A percentile compares a stretch with the other conserved stretches of the same genome.
These are phyloP conservation scores for Eucalyptus regnans DNA, from an alignment of 345 rosid genomes.

Conservation along the genomic window DNA sequence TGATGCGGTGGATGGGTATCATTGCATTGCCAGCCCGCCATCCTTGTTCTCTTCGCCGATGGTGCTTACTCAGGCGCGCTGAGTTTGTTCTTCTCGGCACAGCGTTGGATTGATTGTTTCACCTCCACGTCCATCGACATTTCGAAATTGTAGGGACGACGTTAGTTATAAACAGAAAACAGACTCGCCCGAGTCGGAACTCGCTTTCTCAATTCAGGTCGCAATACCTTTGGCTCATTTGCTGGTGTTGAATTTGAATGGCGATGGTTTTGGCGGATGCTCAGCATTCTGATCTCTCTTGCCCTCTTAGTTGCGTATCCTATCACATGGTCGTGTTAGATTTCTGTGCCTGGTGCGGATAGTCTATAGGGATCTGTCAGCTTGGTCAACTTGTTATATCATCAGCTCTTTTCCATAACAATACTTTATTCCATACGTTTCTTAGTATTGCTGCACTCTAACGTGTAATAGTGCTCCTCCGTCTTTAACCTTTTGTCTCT, in stretches of 20 bases:
- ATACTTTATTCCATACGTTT: background rate
- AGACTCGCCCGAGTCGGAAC: background rate
- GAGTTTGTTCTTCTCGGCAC: background rate
- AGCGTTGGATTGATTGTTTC: background rate
- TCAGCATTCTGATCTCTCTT: background rate
- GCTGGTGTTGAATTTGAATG: background rate
- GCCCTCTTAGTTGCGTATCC: background rate
- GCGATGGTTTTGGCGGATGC: background rate
- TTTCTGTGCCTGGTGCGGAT: background rate
- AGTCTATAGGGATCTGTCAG: background rate
- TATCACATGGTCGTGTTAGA: background rate
- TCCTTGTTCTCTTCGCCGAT: background rate
- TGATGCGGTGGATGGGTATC: background rate
- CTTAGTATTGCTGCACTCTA: background rate
- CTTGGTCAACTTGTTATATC: background rate
- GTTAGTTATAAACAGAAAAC: background rate
- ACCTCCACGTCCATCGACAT: background rate
- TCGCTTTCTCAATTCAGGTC: background rate
- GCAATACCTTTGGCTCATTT: background rate
- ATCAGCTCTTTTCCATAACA: background rate
- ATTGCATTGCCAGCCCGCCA: background rate
- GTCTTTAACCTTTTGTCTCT: background rate
- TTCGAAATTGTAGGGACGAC: background rate
- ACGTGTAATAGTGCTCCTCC: background rate
- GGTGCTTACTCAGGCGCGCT: background rate